Conservation (phyloP, 345 rosid genomes). For the Aquilaria sinensis region DNA sequence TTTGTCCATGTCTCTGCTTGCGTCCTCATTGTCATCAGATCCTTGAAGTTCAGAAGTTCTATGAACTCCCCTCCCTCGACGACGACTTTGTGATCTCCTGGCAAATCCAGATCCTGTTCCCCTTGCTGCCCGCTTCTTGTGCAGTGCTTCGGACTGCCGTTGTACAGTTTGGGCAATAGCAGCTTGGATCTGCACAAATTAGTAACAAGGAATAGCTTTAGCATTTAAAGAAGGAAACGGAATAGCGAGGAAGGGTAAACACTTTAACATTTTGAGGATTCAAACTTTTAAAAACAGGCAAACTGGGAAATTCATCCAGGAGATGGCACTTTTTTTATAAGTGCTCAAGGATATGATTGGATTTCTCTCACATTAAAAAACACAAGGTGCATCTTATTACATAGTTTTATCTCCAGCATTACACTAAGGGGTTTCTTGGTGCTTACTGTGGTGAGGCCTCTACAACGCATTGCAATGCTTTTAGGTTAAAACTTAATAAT, state of each 20-base stretch:
- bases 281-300: not conserved
- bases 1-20: constrained; percentile 29
- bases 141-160: constrained; percentile 43
- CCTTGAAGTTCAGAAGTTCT: constrained; percentile 29
- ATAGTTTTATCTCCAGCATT: too few species aligned
- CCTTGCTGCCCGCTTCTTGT: constrained; percentile 30
- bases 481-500: too few species aligned
- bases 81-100: constrained; percentile 27
- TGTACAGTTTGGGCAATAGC: constrained; percentile 36
- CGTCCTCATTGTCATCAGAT: constrained; percentile 40
- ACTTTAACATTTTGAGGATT: too few species aligned
- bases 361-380: too few species aligned
- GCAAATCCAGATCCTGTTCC: constrained; percentile 18
- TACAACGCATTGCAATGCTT: too few species aligned
- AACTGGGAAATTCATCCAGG: not conserved
- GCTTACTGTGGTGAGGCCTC: too few species aligned
- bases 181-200: constrained; percentile 43
- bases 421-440: too few species aligned
- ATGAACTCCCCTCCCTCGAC: constrained; percentile 30
- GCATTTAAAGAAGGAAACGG: not conserved
- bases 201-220: not conserved
- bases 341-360: too few species aligned
- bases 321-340: too few species aligned
- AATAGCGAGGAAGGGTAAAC: too few species aligned
- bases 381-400: too few species aligned